Evolutionary conservation across 768 basidiomycete species (phyloP).

Genomic region (Hypsizygus marmoreus): DNA sequence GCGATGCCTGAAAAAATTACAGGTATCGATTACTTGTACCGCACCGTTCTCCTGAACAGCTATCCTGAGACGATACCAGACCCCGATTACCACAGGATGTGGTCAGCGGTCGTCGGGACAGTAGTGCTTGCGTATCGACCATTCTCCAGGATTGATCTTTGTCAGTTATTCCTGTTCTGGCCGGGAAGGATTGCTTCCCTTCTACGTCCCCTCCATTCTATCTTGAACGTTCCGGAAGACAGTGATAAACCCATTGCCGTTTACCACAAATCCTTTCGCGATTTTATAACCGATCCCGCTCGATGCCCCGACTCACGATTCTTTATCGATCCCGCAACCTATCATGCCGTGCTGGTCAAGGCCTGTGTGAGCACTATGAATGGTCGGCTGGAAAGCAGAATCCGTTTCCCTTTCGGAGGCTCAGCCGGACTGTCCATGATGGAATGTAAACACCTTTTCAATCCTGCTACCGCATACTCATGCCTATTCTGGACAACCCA

Average conservation of each 20-base stretch:
- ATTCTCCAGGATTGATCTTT: neutral
- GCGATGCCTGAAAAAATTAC: neutral
- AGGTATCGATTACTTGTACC: neutral
- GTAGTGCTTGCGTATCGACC: neutral
- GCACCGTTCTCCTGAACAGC: neutral
- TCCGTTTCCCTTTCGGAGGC: too few species aligned
- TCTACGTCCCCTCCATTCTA: neutral
- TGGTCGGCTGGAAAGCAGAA: too few species aligned
- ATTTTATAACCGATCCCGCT: constrained; percentile 5
- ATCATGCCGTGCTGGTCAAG: too few species aligned
- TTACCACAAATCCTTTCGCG: constrained; percentile 9
- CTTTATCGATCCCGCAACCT: constrained; percentile 4
- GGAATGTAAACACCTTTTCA: too few species aligned
- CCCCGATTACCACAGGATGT: neutral
- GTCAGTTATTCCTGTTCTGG: neutral
- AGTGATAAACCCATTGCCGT: neutral
- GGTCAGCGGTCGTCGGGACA: neutral
- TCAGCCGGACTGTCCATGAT: too few species aligned
- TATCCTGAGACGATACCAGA: too few species aligned
- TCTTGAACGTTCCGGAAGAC: neutral
- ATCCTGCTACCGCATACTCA: too few species aligned
- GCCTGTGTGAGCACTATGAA: too few species aligned
- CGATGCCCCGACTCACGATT: constrained; percentile 1
- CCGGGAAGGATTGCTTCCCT: neutral
- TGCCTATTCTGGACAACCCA: too few species aligned